phyloP scores from a whole-genome alignment of 1,284 basidiomycete species.

The Psilocybe mexicana region DNA sequence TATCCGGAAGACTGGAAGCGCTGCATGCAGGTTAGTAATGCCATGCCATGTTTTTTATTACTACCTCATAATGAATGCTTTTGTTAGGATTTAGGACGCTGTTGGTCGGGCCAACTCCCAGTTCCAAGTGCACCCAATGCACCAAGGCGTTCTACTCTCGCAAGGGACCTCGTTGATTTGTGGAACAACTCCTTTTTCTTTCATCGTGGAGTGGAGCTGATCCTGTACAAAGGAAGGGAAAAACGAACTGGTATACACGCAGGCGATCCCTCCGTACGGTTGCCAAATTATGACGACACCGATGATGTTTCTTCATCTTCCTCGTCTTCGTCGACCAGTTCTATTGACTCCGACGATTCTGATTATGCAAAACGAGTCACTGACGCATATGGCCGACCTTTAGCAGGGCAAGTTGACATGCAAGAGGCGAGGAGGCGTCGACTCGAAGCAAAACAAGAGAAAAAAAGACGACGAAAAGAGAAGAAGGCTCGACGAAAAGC shows the following conservation, averaged over 20 bases:
- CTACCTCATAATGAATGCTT: conserved; percentile 4
- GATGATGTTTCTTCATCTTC: conserved; percentile 39
- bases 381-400: conserved; percentile 35
- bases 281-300: conserved; percentile 49
- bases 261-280: conserved; percentile 53
- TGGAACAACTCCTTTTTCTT: conserved; percentile 79
- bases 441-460: conserved; percentile 55
- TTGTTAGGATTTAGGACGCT: conserved; percentile 62
- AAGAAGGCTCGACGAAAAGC: conserved; percentile 60
- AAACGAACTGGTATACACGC: conserved; percentile 62
- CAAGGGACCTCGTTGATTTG: conserved; percentile 69
- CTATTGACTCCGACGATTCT: conserved; percentile 45
- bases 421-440: conserved; percentile 50
- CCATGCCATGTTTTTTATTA: conserved; percentile 1
- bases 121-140: conserved; percentile 50
- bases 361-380: conserved; percentile 39
- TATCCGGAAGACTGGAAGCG: conserved; percentile 75
- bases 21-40: conserved; percentile 60
- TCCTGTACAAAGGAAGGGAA: conserved; percentile 74
- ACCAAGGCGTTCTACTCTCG: conserved; percentile 57
- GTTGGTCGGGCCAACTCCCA: conserved; percentile 73
- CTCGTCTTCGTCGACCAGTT: conserved; percentile 24
- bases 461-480: conserved; percentile 59
- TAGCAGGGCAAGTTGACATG: conserved; percentile 38
- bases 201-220: conserved; percentile 67